A percentile compares a stretch with the other conserved stretches of the same genome.
phyloP scores from a whole-genome alignment of 495 filamentous ascomycete species.

The Podospora tetraspora region DNA sequence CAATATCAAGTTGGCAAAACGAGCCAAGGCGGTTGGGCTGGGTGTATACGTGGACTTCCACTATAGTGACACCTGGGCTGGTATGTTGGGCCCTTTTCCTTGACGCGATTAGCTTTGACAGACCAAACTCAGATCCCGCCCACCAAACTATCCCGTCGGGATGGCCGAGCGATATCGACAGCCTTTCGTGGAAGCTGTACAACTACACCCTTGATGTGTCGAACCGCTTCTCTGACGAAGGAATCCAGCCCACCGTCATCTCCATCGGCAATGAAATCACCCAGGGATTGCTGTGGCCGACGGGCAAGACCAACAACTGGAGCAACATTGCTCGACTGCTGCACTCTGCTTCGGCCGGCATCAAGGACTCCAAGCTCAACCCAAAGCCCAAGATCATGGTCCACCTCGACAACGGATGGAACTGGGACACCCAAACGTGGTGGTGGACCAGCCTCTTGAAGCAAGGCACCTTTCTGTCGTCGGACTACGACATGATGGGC shows the following conservation, averaged over 20 bases:
- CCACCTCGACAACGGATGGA: conserved; percentile 67
- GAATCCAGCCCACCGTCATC: conserved; percentile 54
- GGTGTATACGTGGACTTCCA: conserved; percentile 66
- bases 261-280: conserved; percentile 70
- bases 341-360: conserved; percentile 55
- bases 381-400: conserved; percentile 60
- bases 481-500: conserved; percentile 65
- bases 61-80: conserved; percentile 60
- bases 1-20: conserved; percentile 59
- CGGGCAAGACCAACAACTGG: conserved; percentile 48
- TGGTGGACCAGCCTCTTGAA: conserved; percentile 56
- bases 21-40: conserved; percentile 60
- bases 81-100: not conserved
- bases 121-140: conserved; percentile 23
- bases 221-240: conserved; percentile 52
- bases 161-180: conserved; percentile 55
- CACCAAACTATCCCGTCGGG: conserved; percentile 52
- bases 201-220: conserved; percentile 59
- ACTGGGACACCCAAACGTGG: conserved; percentile 56
- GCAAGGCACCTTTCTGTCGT: conserved; percentile 44
- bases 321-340: conserved; percentile 56
- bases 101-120: not conserved
- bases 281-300: conserved; percentile 58
- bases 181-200: conserved; percentile 57
- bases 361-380: conserved; percentile 55